Evolutionary conservation across 345 rosid genomes (phyloP), one percentile per base, ranked within the genome.

Genomic region (Psidium guajava): DNA sequence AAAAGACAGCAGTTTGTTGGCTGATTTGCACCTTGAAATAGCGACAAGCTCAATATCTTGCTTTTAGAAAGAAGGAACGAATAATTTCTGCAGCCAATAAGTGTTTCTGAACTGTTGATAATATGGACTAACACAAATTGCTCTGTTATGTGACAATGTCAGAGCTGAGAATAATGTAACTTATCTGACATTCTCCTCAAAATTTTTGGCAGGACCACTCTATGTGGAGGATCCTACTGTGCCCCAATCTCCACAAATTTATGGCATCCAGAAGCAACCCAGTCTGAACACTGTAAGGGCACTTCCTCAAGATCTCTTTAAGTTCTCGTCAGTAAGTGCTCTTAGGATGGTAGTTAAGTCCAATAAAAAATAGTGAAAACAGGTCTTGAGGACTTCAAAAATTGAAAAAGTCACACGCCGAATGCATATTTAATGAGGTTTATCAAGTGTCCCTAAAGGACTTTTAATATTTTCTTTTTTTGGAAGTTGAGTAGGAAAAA

Each of bases 271-370:
- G 81, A 94, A 87, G 92, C 93, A 86, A 75, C 83, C 86, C 51
- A 83, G 82, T 83, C 88, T 88, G 85, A 85, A 91, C 83, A 85
- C 91, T 89, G 99, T 96, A 91, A 92, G 98, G 91, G 88, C 82
- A 84, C 81, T 85, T 89, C 57, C 80, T 61, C 73, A 84, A 80
- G 55, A 24, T 49, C 32, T 86, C 22, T 83, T 61, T 57, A 14
- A 83, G 24, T 28, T 74, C 81, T 27, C 54, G 18, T 24, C 61
- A 50, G 52, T 40, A 47, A 47, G 27, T 40, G 80, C 77, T 24
- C 77, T 36, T 18, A 44, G 82, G 21, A 51, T 15, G 32, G 49
- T 81, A 81, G 20, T 81, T 69, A 18, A 69, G 77, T 40, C 5
- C 47, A 69, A 69, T 8, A 69, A 36, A 55, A 69, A 69, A 69